Evolutionary conservation across 352 stramenopile genomes (phyloP).

Genomic region (Blastocystis sp.): DNA sequence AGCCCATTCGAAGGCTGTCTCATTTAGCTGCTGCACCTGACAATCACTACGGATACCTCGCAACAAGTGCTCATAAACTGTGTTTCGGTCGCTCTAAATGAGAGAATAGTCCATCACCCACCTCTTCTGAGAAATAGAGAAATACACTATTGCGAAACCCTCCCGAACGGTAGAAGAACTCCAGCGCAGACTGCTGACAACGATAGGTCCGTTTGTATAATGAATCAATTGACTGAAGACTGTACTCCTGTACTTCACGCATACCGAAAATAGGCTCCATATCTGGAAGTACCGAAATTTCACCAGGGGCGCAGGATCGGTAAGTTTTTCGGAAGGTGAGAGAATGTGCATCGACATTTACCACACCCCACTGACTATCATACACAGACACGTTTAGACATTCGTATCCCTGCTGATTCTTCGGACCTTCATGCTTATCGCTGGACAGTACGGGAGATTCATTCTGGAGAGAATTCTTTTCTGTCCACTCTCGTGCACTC

Average conservation of each 20-base stretch:
- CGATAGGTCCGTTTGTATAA: slow-evolving; percentile 31
- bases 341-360: not conserved
- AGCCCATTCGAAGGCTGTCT: not conserved
- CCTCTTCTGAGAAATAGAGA: not conserved
- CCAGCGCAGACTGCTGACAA: slow-evolving; percentile 24
- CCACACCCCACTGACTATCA: not conserved
- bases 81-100: not conserved
- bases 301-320: not conserved
- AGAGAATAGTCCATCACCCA: not conserved
- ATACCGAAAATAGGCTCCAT: not conserved
- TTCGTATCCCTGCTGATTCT: not conserved
- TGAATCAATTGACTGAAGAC: not conserved
- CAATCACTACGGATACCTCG: not conserved
- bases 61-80: not conserved
- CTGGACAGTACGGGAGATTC: not conserved
- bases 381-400: not conserved
- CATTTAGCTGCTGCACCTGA: slow-evolving; percentile 9
- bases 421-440: not conserved
- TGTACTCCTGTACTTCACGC: not conserved
- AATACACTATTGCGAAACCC: slow-evolving; percentile 20
- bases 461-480: not conserved
- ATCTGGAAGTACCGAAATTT: not conserved
- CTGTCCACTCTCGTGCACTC: not conserved
- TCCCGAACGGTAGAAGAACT: slow-evolving; percentile 15
- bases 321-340: not conserved